Evolutionary conservation across 495 filamentous ascomycete species (phyloP), one percentile per base, ranked within the genome.

Genomic region (Hypoxylon crocopeplum): DNA sequence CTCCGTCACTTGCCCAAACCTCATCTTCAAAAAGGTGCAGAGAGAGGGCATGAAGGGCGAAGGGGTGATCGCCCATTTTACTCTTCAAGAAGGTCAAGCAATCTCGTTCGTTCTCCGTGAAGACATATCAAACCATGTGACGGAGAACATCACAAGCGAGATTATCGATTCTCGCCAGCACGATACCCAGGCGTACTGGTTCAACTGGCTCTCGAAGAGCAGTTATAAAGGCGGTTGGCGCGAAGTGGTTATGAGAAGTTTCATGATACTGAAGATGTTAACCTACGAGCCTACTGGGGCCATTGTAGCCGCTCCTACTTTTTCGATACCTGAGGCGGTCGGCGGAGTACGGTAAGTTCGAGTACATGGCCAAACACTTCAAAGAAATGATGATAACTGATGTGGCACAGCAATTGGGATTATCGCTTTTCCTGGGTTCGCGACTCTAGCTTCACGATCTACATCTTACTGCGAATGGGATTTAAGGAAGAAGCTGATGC

Each of bases 381-480:
- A n/a, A 56, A 7, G 50, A 59, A 32, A 22, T 25, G 2, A 15
- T 8, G 16, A 16, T 19, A 15, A 25, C 47, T 62, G 50, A 64
- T 22, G 1, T 33, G 12, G 7, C 8, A 36, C 55, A 82, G 86
- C n/a, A 91, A 90, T 59, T 90, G 87, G 87, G 87, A 91, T 63
- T 91, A 91, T 64, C 80, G 88, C 7, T 91, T 82, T 69, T 87
- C 81, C 32, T 91, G 88, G 88, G 85, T 91, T 33, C 79, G 88
- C 25, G 88, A 91, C 67, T 84, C 85, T 0, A 85, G 84, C 38
- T 91, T 90, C 71, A 89, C 86, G 3, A 83, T 90, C 51, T 90
- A 91, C 67, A 88, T 89, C 57, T 78, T 91, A 15, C 78, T 91
- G 7, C 85, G 88, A 16, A 81, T 89, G 64, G 88, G 88, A 32